These are phyloP conservation scores for Annulohypoxylon bovei DNA, from an alignment of 495 filamentous ascomycete genomes.

Conservation along the genomic window DNA sequence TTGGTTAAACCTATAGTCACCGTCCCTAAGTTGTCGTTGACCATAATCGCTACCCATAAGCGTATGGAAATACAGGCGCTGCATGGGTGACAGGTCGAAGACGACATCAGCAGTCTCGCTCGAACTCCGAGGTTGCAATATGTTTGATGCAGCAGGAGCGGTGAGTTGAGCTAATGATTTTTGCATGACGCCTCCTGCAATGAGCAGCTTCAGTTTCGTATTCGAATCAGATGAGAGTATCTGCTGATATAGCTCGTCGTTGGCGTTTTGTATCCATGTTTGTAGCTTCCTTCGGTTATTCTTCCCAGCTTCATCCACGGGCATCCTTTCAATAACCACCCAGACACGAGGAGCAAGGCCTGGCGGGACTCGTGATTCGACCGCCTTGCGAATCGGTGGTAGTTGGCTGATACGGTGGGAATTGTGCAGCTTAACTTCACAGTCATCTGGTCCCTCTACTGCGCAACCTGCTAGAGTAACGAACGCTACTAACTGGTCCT, in stretches of 20 bases:
- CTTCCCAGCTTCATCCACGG: constrained; percentile 50
- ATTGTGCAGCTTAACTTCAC: constrained; percentile 52
- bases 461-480: constrained; percentile 48
- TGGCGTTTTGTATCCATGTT: constrained; percentile 61
- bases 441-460: constrained; percentile 38
- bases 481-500: constrained; percentile 56
- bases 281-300: constrained; percentile 55
- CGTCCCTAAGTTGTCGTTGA: constrained; percentile 55
- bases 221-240: constrained; percentile 54
- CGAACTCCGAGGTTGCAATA: constrained; percentile 11
- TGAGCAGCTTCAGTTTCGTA: constrained; percentile 39
- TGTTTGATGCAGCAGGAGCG: constrained; percentile 29
- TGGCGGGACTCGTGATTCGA: constrained; percentile 41
- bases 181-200: constrained; percentile 38
- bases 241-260: constrained; percentile 54
- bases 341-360: constrained; percentile 52
- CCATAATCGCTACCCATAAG: constrained; percentile 50
- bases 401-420: constrained; percentile 52
- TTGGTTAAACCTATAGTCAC: constrained; percentile 77
- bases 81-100: constrained; percentile 77
- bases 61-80: constrained; percentile 73
- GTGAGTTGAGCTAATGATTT: constrained; percentile 49
- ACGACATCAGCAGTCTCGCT: constrained; percentile 55
- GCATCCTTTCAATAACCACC: constrained; percentile 58
- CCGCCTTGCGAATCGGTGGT: constrained; percentile 44